A percentile compares a stretch with the other conserved stretches of the same genome.
phyloP scores from a whole-genome alignment of 2,329 filamentous ascomycete genomes.

The Aspergillus pseudotamarii region DNA sequence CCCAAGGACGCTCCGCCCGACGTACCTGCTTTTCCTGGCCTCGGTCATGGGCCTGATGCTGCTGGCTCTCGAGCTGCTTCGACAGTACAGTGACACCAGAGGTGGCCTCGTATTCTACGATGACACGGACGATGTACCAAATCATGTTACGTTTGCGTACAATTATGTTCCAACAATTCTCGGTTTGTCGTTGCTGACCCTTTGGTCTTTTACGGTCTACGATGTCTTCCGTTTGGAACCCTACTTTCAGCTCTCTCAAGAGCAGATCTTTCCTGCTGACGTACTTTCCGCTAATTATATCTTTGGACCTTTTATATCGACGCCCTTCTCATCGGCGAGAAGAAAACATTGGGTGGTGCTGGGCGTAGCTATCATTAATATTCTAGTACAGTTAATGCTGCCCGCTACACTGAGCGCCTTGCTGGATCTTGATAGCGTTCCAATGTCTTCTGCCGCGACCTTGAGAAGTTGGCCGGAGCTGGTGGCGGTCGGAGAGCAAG shows the following conservation, averaged over 20 bases:
- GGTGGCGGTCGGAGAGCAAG: neutral
- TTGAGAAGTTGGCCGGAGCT: slow-evolving; percentile 1
- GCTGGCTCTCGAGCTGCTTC: neutral
- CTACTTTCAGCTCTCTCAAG: neutral
- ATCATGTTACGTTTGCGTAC: neutral
- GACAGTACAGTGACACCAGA: neutral
- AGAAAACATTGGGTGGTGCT: slow-evolving; percentile 1
- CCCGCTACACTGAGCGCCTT: neutral
- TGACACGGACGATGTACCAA: neutral
- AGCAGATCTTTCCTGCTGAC: neutral
- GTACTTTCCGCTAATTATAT: neutral
- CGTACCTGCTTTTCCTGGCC: neutral
- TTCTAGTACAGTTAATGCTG: neutral
- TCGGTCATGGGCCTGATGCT: neutral
- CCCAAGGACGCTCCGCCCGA: neutral
- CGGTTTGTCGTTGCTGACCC: neutral
- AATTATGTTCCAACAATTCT: neutral
- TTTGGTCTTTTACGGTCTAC: neutral
- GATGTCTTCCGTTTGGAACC: slow-evolving; percentile 2
- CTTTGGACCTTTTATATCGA: neutral
- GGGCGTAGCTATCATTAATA: neutral
- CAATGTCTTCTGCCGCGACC: neutral
- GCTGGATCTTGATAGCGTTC: neutral
- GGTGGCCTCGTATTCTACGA: neutral
- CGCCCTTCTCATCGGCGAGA: neutral